Percentiles rank a stretch among this genome's conserved stretches.
These are phyloP conservation scores for Suillus fuscotomentosus DNA, from an alignment of 768 basidiomycete genomes.

Conservation along the genomic window DNA sequence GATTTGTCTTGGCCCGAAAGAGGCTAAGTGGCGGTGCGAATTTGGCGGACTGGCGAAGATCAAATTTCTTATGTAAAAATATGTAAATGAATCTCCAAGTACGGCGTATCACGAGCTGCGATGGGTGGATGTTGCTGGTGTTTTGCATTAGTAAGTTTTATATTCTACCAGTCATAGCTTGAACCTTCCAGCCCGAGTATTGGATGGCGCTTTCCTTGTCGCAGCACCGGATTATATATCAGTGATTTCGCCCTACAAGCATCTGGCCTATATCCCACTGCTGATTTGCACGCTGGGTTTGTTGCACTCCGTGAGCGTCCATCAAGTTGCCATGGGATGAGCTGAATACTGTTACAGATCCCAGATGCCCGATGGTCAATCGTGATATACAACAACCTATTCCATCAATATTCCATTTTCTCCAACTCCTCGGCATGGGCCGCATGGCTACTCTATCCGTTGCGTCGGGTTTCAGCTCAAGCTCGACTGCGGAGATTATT, in stretches of 20 bases:
- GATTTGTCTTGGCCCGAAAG: not conserved
- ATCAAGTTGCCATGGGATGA: not conserved
- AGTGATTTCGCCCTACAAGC: not conserved
- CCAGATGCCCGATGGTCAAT: constrained; percentile 24
- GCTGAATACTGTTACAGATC: constrained; percentile 21
- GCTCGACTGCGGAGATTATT: too few species aligned
- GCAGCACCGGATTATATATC: too few species aligned
- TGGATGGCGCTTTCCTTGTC: too few species aligned
- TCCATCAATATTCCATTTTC: constrained; percentile 19
- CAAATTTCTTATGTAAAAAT: too few species aligned
- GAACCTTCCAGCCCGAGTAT: too few species aligned
- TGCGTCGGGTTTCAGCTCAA: too few species aligned
- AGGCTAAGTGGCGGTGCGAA: not conserved
- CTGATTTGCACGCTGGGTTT: constrained; percentile 36
- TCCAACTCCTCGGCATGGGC: constrained; percentile 21
- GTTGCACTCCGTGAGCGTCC: constrained; percentile 33
- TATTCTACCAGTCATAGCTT: too few species aligned
- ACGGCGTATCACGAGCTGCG: too few species aligned
- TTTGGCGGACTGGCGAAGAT: too few species aligned
- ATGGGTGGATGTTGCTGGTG: too few species aligned
- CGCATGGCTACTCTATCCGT: constrained; percentile 9
- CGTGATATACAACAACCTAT: constrained; percentile 1
- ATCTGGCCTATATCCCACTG: constrained; percentile 37
- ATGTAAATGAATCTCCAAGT: too few species aligned
- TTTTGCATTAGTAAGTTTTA: too few species aligned